phyloP scores from a whole-genome alignment of 495 filamentous ascomycete species.

The Physcia stellaris region DNA sequence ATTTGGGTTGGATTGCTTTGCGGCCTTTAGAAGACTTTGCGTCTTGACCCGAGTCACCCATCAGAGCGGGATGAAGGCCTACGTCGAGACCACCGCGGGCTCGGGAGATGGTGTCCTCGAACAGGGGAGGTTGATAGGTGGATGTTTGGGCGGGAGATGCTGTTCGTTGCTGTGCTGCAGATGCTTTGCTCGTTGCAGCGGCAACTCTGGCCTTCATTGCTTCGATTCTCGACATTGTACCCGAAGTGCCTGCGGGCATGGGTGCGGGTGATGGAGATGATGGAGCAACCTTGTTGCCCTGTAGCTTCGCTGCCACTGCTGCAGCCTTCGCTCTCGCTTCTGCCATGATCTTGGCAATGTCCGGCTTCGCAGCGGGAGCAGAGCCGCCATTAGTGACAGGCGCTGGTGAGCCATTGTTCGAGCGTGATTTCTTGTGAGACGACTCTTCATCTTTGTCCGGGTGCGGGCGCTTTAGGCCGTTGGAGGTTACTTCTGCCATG shows the following conservation, averaged over 20 bases:
- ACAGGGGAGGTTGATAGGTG: slow-evolving; percentile 26
- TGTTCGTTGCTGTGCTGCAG: slow-evolving; percentile 25
- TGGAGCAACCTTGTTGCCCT: slow-evolving; percentile 26
- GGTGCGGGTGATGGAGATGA: slow-evolving; percentile 25
- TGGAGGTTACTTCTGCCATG: slow-evolving; percentile 41
- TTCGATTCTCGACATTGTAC: slow-evolving; percentile 37
- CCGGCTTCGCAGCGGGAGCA: slow-evolving; percentile 28
- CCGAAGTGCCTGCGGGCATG: slow-evolving; percentile 31
- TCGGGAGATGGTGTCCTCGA: slow-evolving; percentile 34
- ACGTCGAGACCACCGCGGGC: slow-evolving; percentile 73
- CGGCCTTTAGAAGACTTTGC: slow-evolving; percentile 46
- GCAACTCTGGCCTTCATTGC: slow-evolving; percentile 74
- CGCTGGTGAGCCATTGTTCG: slow-evolving; percentile 44
- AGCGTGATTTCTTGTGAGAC: slow-evolving; percentile 44
- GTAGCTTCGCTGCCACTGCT: slow-evolving; percentile 41
- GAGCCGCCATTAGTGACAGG: slow-evolving; percentile 26
- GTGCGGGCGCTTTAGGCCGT: slow-evolving; percentile 43
- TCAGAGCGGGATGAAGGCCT: slow-evolving; percentile 72
- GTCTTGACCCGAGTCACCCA: slow-evolving; percentile 57
- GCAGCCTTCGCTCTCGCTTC: slow-evolving; percentile 49
- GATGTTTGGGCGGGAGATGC: slow-evolving; percentile 21
- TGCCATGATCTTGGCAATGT: slow-evolving; percentile 47
- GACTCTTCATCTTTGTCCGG: slow-evolving; percentile 35
- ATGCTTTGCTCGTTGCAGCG: slow-evolving; percentile 48
- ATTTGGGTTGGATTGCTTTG: slow-evolving; percentile 38